These are phyloP conservation scores for Aspergillus neotritici DNA, from an alignment of 2,329 filamentous ascomycete genomes.

Conservation along the genomic window DNA sequence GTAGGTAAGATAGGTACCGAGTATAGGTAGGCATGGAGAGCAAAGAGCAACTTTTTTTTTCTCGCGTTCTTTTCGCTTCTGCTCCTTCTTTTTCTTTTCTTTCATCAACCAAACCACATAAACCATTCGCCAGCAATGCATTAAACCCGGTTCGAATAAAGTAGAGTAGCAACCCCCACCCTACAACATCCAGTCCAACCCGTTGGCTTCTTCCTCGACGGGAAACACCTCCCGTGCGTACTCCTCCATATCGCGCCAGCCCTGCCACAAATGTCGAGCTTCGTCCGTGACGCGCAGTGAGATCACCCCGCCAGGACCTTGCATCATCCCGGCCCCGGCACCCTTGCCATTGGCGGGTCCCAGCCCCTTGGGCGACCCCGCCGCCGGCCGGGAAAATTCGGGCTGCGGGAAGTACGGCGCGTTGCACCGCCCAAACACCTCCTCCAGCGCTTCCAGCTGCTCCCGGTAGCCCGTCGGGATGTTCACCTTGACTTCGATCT, in stretches of 20 bases:
- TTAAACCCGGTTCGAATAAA: conserved; percentile 2
- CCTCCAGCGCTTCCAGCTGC: conserved; percentile 66
- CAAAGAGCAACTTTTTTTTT: too few relatives aligned
- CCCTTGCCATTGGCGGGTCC: conserved; percentile 36
- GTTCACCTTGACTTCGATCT: conserved; percentile 75
- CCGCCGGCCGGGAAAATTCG: conserved; percentile 43
- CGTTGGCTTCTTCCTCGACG: conserved; percentile 90
- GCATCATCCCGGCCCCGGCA: conserved; percentile 43
- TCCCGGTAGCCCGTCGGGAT: conserved; percentile 84
- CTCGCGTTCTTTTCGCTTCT: too few relatives aligned
- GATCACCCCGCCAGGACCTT: conserved; percentile 49
- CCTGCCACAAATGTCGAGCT: conserved; percentile 82
- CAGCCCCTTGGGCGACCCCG: conserved; percentile 35
- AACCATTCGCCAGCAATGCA: conserved; percentile 23
- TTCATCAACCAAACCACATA: too few relatives aligned
- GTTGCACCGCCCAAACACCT: conserved; percentile 53
- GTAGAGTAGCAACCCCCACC: conserved; percentile 12
- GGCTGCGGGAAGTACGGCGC: conserved; percentile 61
- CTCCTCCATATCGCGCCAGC: conserved; percentile 82
- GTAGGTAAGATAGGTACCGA: too few relatives aligned
- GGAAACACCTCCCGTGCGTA: conserved; percentile 93
- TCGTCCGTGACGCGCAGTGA: conserved; percentile 66
- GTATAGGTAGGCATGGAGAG: too few relatives aligned
- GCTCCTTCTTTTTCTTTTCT: too few relatives aligned
- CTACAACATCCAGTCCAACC: conserved; percentile 78